Evolutionary conservation across 164 flowering plant genomes (phyloP).

Genomic region (Dillenia turbinata): DNA sequence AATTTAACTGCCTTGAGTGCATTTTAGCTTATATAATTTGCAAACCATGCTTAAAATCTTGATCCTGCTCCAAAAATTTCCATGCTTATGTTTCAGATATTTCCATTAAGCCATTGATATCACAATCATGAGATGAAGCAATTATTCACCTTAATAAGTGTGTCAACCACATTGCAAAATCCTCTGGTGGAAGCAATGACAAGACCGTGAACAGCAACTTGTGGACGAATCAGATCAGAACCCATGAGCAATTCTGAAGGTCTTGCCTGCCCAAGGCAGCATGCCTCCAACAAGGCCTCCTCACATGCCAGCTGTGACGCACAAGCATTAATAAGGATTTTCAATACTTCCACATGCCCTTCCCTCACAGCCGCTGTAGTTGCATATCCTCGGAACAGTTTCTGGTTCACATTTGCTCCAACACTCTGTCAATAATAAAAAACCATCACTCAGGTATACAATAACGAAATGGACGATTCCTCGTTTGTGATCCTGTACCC

Average conservation of each 20-base stretch:
- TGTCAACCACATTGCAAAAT: slow-evolving; percentile 33
- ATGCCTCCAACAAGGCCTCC: slow-evolving; percentile 53
- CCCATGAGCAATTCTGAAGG: slow-evolving; percentile 35
- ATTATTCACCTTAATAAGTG: slow-evolving; percentile 31
- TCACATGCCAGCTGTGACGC: slow-evolving; percentile 42
- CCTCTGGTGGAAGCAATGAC: slow-evolving; percentile 39
- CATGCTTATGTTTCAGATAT: too few relatives aligned
- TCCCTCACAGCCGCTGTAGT: slow-evolving; percentile 50
- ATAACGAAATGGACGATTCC: too few relatives aligned
- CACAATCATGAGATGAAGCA: too few relatives aligned
- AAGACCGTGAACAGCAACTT: slow-evolving; percentile 37
- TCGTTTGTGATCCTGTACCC: too few relatives aligned
- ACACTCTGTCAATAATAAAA: slow-evolving; percentile 16
- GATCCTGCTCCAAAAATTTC: too few relatives aligned
- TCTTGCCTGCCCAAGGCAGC: slow-evolving; percentile 37
- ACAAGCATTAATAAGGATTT: slow-evolving; percentile 34
- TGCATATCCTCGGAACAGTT: slow-evolving; percentile 49
- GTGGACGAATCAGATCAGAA: slow-evolving; percentile 33
- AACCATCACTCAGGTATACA: too few relatives aligned
- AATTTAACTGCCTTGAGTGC: too few relatives aligned
- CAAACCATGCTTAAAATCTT: too few relatives aligned
- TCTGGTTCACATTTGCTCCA: slow-evolving; percentile 51
- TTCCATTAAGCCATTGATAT: too few relatives aligned
- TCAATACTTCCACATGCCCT: slow-evolving; percentile 32
- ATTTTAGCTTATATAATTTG: too few relatives aligned